Evolutionary conservation across 2,329 filamentous ascomycete species (phyloP).

Genomic region (Hymenoscyphus repandus): DNA sequence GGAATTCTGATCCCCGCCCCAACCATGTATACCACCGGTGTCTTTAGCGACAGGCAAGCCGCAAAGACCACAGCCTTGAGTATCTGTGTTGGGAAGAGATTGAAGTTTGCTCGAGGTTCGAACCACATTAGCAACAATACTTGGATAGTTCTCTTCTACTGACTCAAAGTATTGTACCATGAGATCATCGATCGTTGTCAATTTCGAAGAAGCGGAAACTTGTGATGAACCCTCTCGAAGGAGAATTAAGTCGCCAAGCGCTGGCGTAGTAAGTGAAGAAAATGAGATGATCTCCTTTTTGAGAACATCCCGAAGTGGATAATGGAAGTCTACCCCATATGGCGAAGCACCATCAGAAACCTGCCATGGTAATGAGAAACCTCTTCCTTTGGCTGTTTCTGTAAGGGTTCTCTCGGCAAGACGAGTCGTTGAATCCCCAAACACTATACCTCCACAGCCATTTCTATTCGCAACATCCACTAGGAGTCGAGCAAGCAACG

Average conservation of each 20-base stretch:
- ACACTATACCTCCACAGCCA: slow-evolving; percentile 65
- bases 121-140: slow-evolving; percentile 92
- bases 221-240: slow-evolving; percentile 33
- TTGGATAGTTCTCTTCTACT: slow-evolving; percentile 81
- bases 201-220: slow-evolving; percentile 41
- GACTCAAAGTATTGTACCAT: slow-evolving; percentile 84
- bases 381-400: slow-evolving; percentile 86
- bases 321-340: slow-evolving; percentile 48
- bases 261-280: slow-evolving; percentile 45
- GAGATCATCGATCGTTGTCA: slow-evolving; percentile 84
- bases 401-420: slow-evolving; percentile 81
- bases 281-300: slow-evolving; percentile 74
- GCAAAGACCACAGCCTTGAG: slow-evolving; percentile 58
- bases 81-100: slow-evolving; percentile 34
- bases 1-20: slow-evolving; percentile 49
- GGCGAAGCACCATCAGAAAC: slow-evolving; percentile 61
- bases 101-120: slow-evolving; percentile 81
- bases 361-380: slow-evolving; percentile 76
- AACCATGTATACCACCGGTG: slow-evolving; percentile 58
- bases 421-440: slow-evolving; percentile 81
- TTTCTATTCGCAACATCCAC: slow-evolving; percentile 55
- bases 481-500: slow-evolving; percentile 68
- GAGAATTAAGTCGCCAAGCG: slow-evolving; percentile 46
- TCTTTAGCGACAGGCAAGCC: slow-evolving; percentile 58
- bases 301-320: slow-evolving; percentile 79